These are phyloP conservation scores for Hansfordia pulvinata DNA, from an alignment of 2,329 filamentous ascomycete species.

Conservation along the genomic window DNA sequence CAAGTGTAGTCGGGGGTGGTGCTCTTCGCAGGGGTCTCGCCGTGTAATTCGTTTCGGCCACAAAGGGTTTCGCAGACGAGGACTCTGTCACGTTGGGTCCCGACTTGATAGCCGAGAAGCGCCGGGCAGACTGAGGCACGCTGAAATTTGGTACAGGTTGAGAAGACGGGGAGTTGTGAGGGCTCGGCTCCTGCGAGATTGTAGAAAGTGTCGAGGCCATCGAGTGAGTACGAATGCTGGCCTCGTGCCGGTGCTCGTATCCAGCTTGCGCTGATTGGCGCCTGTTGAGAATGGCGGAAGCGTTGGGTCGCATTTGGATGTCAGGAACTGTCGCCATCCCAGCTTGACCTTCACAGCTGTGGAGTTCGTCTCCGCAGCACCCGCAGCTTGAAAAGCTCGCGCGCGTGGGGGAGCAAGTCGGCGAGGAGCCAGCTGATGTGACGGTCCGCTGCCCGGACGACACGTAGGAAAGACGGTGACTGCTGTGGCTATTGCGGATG, in stretches of 20 bases:
- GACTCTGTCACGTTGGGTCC: too few relatives aligned
- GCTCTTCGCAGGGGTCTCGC: constrained; percentile 18
- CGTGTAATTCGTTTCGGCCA: too few relatives aligned
- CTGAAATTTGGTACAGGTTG: constrained; percentile 37
- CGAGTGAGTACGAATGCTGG: constrained; percentile 12
- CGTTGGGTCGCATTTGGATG: constrained; percentile 34
- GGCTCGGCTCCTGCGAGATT: constrained; percentile 9
- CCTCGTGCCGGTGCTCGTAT: constrained; percentile 27
- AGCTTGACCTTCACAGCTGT: constrained; percentile 10
- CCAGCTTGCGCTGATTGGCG: constrained; percentile 36
- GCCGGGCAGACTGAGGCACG: constrained; percentile 31
- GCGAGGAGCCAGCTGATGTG: constrained; percentile 45
- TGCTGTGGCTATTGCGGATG: constrained; percentile 33
- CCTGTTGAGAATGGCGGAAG: constrained; percentile 33
- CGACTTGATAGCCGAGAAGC: constrained; percentile 27
- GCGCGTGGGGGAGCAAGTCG: constrained; percentile 39
- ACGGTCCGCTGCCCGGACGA: constrained; percentile 48
- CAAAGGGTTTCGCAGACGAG: too few relatives aligned
- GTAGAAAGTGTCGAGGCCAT: constrained; percentile 11
- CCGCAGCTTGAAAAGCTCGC: constrained; percentile 32
- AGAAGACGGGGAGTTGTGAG: constrained; percentile 9
- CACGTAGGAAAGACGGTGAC: constrained; percentile 42
- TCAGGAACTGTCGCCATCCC: constrained; percentile 14
- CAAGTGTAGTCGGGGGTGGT: constrained; percentile 31
- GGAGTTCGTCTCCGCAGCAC: constrained; percentile 13